Evolutionary conservation across 2,329 filamentous ascomycete species (phyloP).

Genomic region (Trichoderma afroharzianum): DNA sequence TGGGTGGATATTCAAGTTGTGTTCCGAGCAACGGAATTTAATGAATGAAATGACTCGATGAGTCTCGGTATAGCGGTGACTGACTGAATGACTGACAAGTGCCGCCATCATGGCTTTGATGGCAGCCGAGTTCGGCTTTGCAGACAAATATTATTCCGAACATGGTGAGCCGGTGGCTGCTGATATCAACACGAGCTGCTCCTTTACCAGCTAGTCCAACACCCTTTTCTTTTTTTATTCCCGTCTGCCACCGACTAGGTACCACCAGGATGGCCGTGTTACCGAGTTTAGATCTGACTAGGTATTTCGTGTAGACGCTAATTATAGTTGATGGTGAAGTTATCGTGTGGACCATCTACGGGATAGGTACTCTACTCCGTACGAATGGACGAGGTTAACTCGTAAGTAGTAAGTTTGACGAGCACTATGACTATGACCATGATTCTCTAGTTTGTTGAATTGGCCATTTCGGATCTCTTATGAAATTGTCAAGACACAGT

Average conservation of each 20-base stretch:
- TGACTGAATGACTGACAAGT: neutral
- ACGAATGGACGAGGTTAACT: neutral
- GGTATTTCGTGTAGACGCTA: neutral
- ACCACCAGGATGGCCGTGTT: neutral
- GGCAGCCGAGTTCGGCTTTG: neutral
- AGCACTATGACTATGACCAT: neutral
- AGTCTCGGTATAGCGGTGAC: neutral
- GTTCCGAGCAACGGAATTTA: neutral
- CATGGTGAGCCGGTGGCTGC: neutral
- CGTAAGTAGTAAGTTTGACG: neutral
- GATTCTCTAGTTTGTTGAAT: neutral
- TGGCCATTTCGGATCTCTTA: neutral
- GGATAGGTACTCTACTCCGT: too few species aligned
- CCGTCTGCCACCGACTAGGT: neutral
- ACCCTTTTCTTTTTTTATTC: neutral
- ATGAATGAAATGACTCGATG: neutral
- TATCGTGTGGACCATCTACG: neutral
- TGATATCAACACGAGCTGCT: neutral
- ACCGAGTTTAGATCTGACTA: neutral
- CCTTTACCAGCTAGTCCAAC: neutral
- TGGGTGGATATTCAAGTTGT: neutral
- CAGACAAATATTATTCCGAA: neutral
- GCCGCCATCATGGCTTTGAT: neutral
- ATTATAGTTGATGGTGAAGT: neutral
- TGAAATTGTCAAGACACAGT: neutral